A percentile compares a stretch with the other conserved stretches of the same genome.
Conservation (phyloP, 1,139 yeast genomes). For the Blastobotrys buckinghamii region DNA sequence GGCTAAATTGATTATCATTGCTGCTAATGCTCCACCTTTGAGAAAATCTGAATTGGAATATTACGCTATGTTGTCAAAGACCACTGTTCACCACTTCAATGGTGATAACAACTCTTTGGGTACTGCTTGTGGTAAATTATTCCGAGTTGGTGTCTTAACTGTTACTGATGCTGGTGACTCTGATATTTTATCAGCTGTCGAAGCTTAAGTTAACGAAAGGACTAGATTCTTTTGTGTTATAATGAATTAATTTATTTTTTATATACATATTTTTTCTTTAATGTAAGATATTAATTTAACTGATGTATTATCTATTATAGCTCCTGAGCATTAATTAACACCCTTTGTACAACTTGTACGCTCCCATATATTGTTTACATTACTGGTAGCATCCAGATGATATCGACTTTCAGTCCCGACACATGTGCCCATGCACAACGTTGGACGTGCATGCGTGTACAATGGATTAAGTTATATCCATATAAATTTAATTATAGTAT, state of each 20-base stretch:
- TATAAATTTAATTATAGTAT: too few relatives aligned
- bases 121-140: conserved; percentile 99
- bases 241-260: background rate
- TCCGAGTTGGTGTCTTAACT: conserved; percentile 98
- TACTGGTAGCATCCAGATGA: too few relatives aligned
- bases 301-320: too few relatives aligned
- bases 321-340: too few relatives aligned
- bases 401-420: too few relatives aligned
- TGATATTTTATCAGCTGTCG: conserved; percentile 68
- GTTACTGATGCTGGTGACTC: conserved; percentile 99
- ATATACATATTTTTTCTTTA: background rate
- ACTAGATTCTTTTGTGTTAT: background rate
- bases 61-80: conserved; percentile 99
- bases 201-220: conserved; percentile 7
- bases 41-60: conserved; percentile 99
- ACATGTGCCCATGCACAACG: too few relatives aligned
- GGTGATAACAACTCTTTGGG: conserved; percentile 99
- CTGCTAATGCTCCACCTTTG: conserved; percentile 99
- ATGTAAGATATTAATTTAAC: too few relatives aligned
- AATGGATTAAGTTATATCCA: too few relatives aligned
- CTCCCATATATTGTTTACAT: too few relatives aligned
- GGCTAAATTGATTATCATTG: conserved; percentile 97
- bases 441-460: too few relatives aligned
- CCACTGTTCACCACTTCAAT: conserved; percentile 97
- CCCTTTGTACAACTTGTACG: too few relatives aligned